Evolutionary conservation across 2,329 filamentous ascomycete species (phyloP), one percentile per base, ranked within the genome.

Genomic region (Curvularia sp.): DNA sequence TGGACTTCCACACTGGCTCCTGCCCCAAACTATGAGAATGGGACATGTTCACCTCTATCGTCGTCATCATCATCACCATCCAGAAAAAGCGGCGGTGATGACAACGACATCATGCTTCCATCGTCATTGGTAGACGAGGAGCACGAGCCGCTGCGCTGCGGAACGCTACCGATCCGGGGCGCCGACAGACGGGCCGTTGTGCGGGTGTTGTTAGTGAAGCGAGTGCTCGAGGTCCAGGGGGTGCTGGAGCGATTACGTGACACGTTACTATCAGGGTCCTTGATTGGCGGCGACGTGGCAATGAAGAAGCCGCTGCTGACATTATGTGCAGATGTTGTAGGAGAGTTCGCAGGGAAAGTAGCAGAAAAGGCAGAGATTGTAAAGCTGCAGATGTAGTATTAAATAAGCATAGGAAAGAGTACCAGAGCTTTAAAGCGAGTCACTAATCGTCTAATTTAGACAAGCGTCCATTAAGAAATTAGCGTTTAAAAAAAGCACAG

Each of bases 371-470:
- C 36, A 12, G 53, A 56, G 30, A 46, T 15, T 19, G 25, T 56
- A n/a, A 56, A 50, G 25, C 21, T 56, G 18, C 48, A 56, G 47
- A 55, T 55, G 53, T 55, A 54, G 19, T n/a, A n/a, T n/a, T n/a
- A n/a, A n/a, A n/a, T n/a, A n/a, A n/a, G n/a, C n/a, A n/a, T n/a
- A n/a, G n/a, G n/a, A n/a, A n/a, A n/a, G n/a, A n/a, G n/a, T n/a
- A n/a, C n/a, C n/a, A n/a, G n/a, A n/a, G n/a, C n/a, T n/a, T n/a
- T n/a, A n/a, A n/a, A n/a, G n/a, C n/a, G n/a, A n/a, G n/a, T n/a
- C n/a, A n/a, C n/a, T n/a, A n/a, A n/a, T n/a, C n/a, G n/a, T n/a
- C n/a, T n/a, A n/a, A n/a, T n/a, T n/a, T n/a, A n/a, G n/a, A n/a
- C n/a, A n/a, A n/a, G n/a, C n/a, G n/a, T n/a, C n/a, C n/a, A n/a